phyloP scores from a whole-genome alignment of 352 stramenopile species.

The Phytophthora brassicae region DNA sequence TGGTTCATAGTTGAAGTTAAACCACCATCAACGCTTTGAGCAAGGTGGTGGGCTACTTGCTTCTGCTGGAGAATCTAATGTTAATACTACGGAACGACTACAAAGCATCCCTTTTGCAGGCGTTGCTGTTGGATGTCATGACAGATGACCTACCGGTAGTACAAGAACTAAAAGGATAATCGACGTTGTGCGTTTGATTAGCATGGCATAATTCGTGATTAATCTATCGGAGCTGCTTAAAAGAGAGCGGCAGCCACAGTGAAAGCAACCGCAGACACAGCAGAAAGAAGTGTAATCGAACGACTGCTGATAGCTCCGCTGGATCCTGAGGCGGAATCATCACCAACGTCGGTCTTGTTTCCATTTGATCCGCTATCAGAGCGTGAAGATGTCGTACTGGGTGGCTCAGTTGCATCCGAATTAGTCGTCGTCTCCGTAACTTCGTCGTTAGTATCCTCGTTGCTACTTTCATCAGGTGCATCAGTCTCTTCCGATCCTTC shows the following conservation, averaged over 20 bases:
- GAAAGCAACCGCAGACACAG: conserved; percentile 1
- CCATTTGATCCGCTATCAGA: conserved; percentile 1
- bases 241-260: conserved; percentile 10
- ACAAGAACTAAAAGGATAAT: no score
- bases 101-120: no score
- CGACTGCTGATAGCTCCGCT: conserved; percentile 5
- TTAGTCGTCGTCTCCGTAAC: background rate
- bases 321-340: background rate
- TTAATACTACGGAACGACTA: no score
- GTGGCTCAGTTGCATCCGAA: background rate
- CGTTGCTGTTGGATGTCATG: no score
- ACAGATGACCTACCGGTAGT: no score
- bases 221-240: conserved; percentile 11
- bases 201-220: background rate
- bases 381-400: background rate
- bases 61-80: no score
- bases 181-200: conserved; percentile 1
- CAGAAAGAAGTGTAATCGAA: conserved; percentile 11
- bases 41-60: no score
- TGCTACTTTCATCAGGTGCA: background rate
- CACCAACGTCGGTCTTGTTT: conserved; percentile 2
- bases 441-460: background rate
- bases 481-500: background rate
- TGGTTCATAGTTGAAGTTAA: no score
- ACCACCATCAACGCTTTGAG: no score